Conservation (phyloP, 768 basidiomycete genomes). For the Chalciporus chontae region DNA sequence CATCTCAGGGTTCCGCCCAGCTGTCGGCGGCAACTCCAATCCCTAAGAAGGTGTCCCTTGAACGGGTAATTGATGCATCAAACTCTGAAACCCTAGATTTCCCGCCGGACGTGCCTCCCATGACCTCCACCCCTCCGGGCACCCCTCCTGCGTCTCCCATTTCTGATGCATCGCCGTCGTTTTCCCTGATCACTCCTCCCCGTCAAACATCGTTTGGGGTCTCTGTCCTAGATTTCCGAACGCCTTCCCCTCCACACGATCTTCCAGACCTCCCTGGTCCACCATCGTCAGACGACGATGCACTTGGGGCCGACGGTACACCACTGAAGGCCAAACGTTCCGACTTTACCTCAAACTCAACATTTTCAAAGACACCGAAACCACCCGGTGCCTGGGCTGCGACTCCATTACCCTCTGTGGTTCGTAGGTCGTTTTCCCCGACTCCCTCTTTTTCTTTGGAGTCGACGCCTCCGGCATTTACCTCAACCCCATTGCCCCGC, state of each 20-base stretch:
- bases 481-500: constrained; percentile 26
- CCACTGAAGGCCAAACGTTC: constrained; percentile 18
- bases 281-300: constrained; percentile 52
- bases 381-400: constrained; percentile 45
- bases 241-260: constrained; percentile 59
- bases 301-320: constrained; percentile 23
- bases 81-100: constrained; percentile 4
- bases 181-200: constrained; percentile 46
- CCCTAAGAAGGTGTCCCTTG: constrained; percentile 15
- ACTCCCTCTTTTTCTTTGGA: constrained; percentile 18
- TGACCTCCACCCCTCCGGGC: constrained; percentile 24
- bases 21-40: constrained; percentile 1
- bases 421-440: constrained; percentile 17
- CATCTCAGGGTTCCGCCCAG: constrained; percentile 21
- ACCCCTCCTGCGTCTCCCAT: constrained; percentile 17
- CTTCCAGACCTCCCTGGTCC: constrained; percentile 67
- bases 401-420: constrained; percentile 33
- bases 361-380: constrained; percentile 41
- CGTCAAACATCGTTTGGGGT: constrained; percentile 38
- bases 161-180: constrained; percentile 13
- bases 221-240: constrained; percentile 50
- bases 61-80: constrained; percentile 17
- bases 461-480: constrained; percentile 22
- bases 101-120: constrained; percentile 3
- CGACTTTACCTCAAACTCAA: constrained; percentile 23